Evolutionary conservation across 371 early-diverging fungal genomes (phyloP), one percentile per base, ranked within the genome.

Genomic region (Neoconidiobolus thromboides): DNA sequence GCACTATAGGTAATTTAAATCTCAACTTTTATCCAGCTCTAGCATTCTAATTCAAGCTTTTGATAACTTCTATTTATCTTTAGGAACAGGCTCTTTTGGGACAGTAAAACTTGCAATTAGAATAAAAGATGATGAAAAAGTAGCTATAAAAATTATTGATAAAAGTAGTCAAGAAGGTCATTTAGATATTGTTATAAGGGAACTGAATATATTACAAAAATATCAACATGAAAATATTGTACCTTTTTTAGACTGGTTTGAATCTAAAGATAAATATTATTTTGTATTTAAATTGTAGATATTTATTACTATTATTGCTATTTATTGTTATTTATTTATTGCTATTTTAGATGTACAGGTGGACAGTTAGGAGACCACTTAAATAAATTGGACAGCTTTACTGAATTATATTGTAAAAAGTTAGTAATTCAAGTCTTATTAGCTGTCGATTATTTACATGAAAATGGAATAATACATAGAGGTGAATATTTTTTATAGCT

Each of bases 331-430:
- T 26, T 26, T 26, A 26, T 40, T 42, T 4, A 40, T n/a, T 37
- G 56, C n/a, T 36, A 26, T 48, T 14, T 48, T 62, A 81, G 79
- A n/a, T 85, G 81, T 36, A 79, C 81, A 43, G 93, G 93, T 48
- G 93, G 93, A 44, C 93, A 93, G 67, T 71, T 95, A 51, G 93
- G 93, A 71, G 87, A 92, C 41, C 77, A 84, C 53, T 85, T 95
- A 43, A 76, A 85, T 63, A 79, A 82, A 48, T 74, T 78, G 51
- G 96, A 92, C 7, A 78, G 77, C 60, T 92, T 89, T 62, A 81
- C 91, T 0, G 96, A 95, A 69, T 75, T 76, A 43, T 92, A 95
- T 67, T 92, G 92, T 0, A 79, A 80, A 6, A 65, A 66, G 1
- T 69, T 87, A 15, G 78, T 91, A 42, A 73, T 74, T 59, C 78